Conservation (phyloP, 2,329 filamentous ascomycete genomes). For the Fusarium continuum region DNA sequence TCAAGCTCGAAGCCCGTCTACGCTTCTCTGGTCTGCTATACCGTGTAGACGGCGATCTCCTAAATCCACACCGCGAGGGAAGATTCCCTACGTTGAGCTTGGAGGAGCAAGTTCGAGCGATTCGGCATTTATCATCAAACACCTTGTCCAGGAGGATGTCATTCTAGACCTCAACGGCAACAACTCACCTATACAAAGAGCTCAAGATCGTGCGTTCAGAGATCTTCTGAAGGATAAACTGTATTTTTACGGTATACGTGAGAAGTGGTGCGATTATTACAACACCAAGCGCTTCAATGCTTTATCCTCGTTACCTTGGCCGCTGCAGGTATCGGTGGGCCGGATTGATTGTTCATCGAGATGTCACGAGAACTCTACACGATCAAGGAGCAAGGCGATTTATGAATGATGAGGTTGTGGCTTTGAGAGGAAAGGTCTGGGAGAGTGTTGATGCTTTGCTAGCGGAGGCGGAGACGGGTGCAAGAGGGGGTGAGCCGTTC, state of each 20-base stretch:
- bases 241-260: constrained; percentile 64
- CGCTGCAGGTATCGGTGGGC: constrained; percentile 60
- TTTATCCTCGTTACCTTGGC: constrained; percentile 61
- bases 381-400: constrained; percentile 66
- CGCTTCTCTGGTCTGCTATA: constrained; percentile 63
- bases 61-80: constrained; percentile 60
- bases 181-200: constrained; percentile 51
- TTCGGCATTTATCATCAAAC: constrained; percentile 62
- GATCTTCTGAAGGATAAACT: constrained; percentile 68
- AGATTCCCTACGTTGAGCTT: constrained; percentile 66
- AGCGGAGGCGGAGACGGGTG: constrained; percentile 45
- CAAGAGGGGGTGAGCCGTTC: constrained; percentile 53
- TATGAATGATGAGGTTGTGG: constrained; percentile 57
- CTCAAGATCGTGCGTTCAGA: constrained; percentile 61
- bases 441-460: constrained; percentile 58
- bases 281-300: constrained; percentile 64
- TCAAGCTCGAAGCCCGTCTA: constrained; percentile 69
- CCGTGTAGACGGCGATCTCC: constrained; percentile 53
- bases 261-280: constrained; percentile 69
- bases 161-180: constrained; percentile 59
- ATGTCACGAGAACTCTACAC: constrained; percentile 55
- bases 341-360: constrained; percentile 59
- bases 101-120: constrained; percentile 54
- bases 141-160: constrained; percentile 51
- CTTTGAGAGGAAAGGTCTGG: constrained; percentile 63